These are phyloP conservation scores for Ascochyta pisi DNA, from an alignment of 2,329 filamentous ascomycete genomes.

Conservation along the genomic window DNA sequence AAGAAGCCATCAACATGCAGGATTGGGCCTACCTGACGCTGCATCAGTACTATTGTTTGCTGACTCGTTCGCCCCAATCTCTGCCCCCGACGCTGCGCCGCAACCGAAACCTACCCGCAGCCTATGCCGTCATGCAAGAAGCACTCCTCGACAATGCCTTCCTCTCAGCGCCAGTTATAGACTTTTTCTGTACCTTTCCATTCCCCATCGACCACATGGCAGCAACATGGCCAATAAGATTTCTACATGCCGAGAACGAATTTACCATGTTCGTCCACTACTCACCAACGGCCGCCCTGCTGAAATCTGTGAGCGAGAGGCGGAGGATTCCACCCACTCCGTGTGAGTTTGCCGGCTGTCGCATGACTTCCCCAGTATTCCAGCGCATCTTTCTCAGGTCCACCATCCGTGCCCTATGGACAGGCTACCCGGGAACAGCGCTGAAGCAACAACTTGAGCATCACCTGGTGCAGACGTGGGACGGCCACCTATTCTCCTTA, in stretches of 20 bases:
- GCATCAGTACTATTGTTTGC: conserved; percentile 36
- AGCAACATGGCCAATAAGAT: conserved; percentile 32
- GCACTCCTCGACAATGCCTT: conserved; percentile 57
- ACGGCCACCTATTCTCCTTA: not conserved
- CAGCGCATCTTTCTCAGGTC: conserved; percentile 63
- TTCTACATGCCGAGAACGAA: conserved; percentile 42
- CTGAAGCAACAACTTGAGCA: conserved; percentile 15
- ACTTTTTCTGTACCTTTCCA: conserved; percentile 60
- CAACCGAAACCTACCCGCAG: conserved; percentile 34
- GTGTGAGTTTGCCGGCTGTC: conserved; percentile 61
- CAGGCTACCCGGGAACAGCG: not conserved
- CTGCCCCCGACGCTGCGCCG: conserved; percentile 51
- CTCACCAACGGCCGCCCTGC: conserved; percentile 18
- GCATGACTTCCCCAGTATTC: conserved; percentile 59
- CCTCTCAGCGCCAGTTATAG: conserved; percentile 50
- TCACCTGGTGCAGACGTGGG: not conserved
- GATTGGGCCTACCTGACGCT: conserved; percentile 41
- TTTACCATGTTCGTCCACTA: conserved; percentile 54
- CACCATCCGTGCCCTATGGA: conserved; percentile 55
- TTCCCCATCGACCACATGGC: conserved; percentile 33
- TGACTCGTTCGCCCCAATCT: conserved; percentile 35
- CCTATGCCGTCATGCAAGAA: conserved; percentile 48
- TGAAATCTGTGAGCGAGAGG: conserved; percentile 27
- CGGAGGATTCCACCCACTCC: conserved; percentile 62
- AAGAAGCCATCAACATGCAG: conserved; percentile 41